Conservation (phyloP, 2,329 filamentous ascomycete genomes). For the Monosporascus sp. region DNA sequence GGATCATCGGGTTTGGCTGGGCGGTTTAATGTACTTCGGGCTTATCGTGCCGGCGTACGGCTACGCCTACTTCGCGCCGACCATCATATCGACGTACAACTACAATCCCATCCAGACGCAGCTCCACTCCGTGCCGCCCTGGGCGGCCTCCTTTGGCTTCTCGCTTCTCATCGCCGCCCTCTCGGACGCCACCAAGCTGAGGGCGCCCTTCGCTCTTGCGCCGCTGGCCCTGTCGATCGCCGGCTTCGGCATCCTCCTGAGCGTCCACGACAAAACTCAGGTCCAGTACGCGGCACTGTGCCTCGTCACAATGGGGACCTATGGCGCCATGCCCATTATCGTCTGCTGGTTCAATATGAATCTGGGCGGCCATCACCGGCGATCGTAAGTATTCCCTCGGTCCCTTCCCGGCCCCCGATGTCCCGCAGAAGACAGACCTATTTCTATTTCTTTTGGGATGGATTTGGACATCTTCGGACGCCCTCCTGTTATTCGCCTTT, state of each 20-base stretch:
- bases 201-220: conserved; percentile 67
- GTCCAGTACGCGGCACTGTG: conserved; percentile 78
- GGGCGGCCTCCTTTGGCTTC: conserved; percentile 69
- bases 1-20: conserved; percentile 69
- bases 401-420: too few relatives aligned
- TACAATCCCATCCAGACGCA: conserved; percentile 56
- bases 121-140: conserved; percentile 53
- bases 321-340: conserved; percentile 85
- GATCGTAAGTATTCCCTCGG: conserved; percentile 24
- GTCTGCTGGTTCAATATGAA: conserved; percentile 84
- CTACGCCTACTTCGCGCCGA: conserved; percentile 73
- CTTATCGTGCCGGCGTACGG: conserved; percentile 73
- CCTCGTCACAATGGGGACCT: conserved; percentile 73
- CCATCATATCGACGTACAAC: conserved; percentile 64
- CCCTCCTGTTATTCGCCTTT: too few relatives aligned
- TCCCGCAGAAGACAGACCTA: too few relatives aligned
- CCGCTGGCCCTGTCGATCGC: conserved; percentile 65
- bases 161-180: conserved; percentile 68
- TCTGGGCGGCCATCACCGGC: conserved; percentile 65
- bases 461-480: background rate
- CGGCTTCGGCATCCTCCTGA: conserved; percentile 72
- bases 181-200: conserved; percentile 69
- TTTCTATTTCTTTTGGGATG: background rate
- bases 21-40: conserved; percentile 77
- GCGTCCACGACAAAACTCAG: conserved; percentile 60